Evolutionary conservation across 768 basidiomycete genomes (phyloP).

Genomic region (Tricholoma hemisulphureum): DNA sequence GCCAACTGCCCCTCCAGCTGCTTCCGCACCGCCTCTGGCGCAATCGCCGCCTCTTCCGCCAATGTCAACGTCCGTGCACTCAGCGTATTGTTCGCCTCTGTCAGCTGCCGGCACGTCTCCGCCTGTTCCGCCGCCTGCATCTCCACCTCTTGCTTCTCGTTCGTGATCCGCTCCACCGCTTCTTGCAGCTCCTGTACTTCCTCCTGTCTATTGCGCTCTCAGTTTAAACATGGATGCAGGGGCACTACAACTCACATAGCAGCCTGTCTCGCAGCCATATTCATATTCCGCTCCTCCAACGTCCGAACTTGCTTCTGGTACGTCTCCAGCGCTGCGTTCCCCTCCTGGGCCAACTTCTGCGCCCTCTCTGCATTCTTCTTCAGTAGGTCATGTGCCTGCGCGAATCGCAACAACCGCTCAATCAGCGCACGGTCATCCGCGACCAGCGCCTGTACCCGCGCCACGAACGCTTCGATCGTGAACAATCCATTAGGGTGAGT

Average conservation of each 20-base stretch:
- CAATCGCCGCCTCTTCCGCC: conserved; percentile 64
- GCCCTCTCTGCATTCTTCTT: conserved; percentile 92
- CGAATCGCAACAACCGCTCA: conserved; percentile 79
- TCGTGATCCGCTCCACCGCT: conserved; percentile 54
- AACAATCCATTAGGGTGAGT: conserved; percentile 40
- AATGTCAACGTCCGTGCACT: conserved; percentile 70
- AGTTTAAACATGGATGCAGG: no score
- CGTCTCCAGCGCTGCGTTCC: conserved; percentile 73
- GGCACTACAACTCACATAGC: conserved; percentile 56
- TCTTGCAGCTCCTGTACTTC: conserved; percentile 62
- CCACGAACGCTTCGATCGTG: conserved; percentile 72
- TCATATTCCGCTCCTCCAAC: conserved; percentile 72
- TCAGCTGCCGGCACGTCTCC: conserved; percentile 69
- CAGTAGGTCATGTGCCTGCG: conserved; percentile 84
- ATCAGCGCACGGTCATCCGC: conserved; percentile 82
- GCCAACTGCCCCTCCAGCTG: conserved; percentile 65
- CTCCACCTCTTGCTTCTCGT: conserved; percentile 73
- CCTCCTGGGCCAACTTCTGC: conserved; percentile 86
- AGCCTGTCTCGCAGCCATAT: conserved; percentile 49
- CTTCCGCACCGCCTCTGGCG: conserved; percentile 55
- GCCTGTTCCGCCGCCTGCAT: conserved; percentile 66
- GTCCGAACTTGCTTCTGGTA: conserved; percentile 86
- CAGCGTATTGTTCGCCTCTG: conserved; percentile 75
- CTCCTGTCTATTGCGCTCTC: conserved; percentile 64
- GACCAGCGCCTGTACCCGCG: conserved; percentile 77